phyloP scores from a whole-genome alignment of 306 rosid species.

The Fragaria iinumae region DNA sequence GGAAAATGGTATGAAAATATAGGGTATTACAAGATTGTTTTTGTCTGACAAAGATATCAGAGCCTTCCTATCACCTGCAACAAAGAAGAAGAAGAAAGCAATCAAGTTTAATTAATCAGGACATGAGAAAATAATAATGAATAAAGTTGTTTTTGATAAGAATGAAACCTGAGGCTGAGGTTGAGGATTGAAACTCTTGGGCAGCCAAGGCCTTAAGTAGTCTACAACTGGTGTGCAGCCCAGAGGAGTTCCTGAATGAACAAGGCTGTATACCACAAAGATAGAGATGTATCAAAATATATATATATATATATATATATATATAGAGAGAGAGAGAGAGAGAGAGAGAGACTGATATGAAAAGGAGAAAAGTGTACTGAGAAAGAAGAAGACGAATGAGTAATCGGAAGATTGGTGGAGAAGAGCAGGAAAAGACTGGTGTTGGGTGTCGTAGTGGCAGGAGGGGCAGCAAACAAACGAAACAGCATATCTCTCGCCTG shows the following conservation, averaged over 20 bases:
- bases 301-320: no score
- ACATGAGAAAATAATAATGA: background rate
- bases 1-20: no score
- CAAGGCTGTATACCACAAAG: constrained; percentile 3
- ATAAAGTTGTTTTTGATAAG: no score
- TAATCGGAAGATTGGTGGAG: background rate
- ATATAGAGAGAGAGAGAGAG: no score
- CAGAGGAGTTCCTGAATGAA: constrained; percentile 29
- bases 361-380: background rate
- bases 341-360: background rate
- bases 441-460: constrained; percentile 14
- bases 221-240: constrained; percentile 29
- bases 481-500: constrained; percentile 18
- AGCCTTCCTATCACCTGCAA: constrained; percentile 71
- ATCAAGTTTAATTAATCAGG: background rate
- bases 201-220: constrained; percentile 67
- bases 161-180: constrained; percentile 41
- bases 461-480: constrained; percentile 18
- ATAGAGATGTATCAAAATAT: no score
- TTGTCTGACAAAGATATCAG: constrained; percentile 89
- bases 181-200: constrained; percentile 29
- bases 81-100: background rate
- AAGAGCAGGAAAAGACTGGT: constrained; percentile 8
- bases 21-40: constrained; percentile 44
- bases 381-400: background rate